A percentile compares a stretch with the other conserved stretches of the same genome.
These are phyloP conservation scores for Cryptosporidium bovis DNA, from an alignment of 169 alveolate genomes.

Conservation along the genomic window DNA sequence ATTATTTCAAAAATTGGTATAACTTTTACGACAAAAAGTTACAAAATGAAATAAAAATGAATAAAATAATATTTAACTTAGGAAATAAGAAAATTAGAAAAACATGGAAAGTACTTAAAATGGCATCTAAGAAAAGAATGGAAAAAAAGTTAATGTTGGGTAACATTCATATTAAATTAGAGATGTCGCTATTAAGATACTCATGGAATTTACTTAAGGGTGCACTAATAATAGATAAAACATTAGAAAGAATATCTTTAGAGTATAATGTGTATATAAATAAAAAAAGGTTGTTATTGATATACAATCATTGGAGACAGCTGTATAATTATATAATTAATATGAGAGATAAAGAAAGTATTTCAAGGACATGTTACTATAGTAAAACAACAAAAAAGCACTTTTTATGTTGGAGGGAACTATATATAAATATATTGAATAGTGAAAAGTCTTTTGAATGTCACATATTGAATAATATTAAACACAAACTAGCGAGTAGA, in stretches of 20 bases:
- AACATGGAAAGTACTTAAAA: not conserved
- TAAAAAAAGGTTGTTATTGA: not conserved
- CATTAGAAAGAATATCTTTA: conserved; percentile 24
- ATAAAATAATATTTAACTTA: not conserved
- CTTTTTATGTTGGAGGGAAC: conserved; percentile 1
- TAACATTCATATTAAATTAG: not conserved
- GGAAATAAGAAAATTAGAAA: not conserved
- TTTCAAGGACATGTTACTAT: not conserved
- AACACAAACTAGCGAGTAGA: not conserved
- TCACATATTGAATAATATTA: not conserved
- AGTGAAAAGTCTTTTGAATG: not conserved
- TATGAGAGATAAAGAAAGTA: not conserved
- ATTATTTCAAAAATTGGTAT: not conserved
- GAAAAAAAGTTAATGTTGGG: not conserved
- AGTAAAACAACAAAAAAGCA: not conserved
- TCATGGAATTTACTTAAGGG: conserved; percentile 14
- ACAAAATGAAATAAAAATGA: not conserved
- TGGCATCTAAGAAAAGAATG: not conserved
- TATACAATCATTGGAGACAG: conserved; percentile 30
- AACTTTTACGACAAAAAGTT: not conserved
- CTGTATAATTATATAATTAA: not conserved
- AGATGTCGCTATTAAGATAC: not conserved
- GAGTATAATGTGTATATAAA: not conserved
- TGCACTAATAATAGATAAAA: not conserved
- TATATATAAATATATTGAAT: not conserved